A percentile compares a stretch with the other conserved stretches of the same genome.
Evolutionary conservation across 1,284 basidiomycete genomes (phyloP).

Genomic region (Ceratobasidium sp.): DNA sequence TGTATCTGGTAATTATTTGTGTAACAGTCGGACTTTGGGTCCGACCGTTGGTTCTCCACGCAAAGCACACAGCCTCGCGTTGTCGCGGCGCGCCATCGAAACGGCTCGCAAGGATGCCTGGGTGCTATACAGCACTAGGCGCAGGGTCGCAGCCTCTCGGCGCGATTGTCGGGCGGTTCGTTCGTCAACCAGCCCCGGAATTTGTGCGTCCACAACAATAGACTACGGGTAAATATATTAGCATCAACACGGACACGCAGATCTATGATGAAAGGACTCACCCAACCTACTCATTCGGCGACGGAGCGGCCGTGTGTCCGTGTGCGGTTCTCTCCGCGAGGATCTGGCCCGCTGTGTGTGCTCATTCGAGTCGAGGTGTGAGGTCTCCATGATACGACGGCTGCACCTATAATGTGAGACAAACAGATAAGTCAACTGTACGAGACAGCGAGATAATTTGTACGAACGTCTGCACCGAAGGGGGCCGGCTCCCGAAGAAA

Average conservation of each 20-base stretch:
- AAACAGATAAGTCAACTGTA: not conserved
- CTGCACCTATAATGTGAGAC: conserved; percentile 14
- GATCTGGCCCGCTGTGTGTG: not conserved
- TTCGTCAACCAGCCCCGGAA: too few species aligned
- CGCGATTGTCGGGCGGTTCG: too few species aligned
- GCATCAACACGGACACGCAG: not conserved
- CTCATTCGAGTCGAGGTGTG: not conserved
- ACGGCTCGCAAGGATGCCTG: too few species aligned
- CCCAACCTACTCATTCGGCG: not conserved
- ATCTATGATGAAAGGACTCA: not conserved
- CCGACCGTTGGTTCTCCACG: too few species aligned
- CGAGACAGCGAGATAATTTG: not conserved
- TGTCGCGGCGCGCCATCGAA: not conserved
- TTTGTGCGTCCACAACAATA: too few species aligned
- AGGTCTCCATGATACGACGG: conserved; percentile 28
- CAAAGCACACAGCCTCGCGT: too few species aligned
- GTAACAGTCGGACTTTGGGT: not conserved
- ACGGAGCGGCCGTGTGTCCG: not conserved
- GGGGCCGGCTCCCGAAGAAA: conserved; percentile 20
- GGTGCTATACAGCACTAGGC: too few species aligned
- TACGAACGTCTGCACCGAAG: conserved; percentile 26
- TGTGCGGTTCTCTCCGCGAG: not conserved
- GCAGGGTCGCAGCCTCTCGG: too few species aligned
- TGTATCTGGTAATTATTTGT: conserved; percentile 45
- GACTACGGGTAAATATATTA: not conserved